phyloP scores from a whole-genome alignment of 2,329 filamentous ascomycete genomes.

The Leptographium lundbergii region DNA sequence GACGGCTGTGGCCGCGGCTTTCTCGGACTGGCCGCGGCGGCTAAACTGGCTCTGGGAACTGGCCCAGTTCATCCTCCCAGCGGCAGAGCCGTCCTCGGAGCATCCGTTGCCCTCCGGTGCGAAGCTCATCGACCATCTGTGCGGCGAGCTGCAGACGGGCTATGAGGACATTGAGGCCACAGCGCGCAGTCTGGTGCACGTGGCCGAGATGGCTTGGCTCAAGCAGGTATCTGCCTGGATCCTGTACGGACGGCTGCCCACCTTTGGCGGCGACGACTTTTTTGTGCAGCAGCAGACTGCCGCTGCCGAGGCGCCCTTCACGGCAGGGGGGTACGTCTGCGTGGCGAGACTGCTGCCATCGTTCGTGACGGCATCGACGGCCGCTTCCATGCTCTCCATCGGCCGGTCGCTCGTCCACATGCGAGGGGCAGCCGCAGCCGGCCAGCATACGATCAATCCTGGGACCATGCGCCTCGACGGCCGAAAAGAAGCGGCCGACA shows the following conservation, averaged over 20 bases:
- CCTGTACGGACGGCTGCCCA: slow-evolving; percentile 72
- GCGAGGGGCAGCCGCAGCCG: slow-evolving; percentile 21
- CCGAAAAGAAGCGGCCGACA: slow-evolving; percentile 25
- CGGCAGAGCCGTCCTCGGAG: slow-evolving; percentile 8
- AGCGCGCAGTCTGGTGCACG: slow-evolving; percentile 56
- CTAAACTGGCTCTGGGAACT: slow-evolving; percentile 80
- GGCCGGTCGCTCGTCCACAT: slow-evolving; percentile 83
- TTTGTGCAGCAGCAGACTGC: slow-evolving; percentile 47
- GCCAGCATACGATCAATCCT: neutral
- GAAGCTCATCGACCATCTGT: slow-evolving; percentile 62
- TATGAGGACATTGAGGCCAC: slow-evolving; percentile 76
- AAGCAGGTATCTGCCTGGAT: slow-evolving; percentile 86
- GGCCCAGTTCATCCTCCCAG: slow-evolving; percentile 50
- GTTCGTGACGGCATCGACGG: slow-evolving; percentile 64
- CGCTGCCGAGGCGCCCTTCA: neutral
- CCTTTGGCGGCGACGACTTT: slow-evolving; percentile 71
- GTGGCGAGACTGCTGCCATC: slow-evolving; percentile 54
- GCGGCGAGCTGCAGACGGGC: slow-evolving; percentile 70
- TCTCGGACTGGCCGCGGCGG: slow-evolving; percentile 72
- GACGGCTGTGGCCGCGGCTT: slow-evolving; percentile 71
- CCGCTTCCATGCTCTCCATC: slow-evolving; percentile 77
- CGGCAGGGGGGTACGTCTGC: slow-evolving; percentile 41
- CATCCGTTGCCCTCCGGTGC: slow-evolving; percentile 48
- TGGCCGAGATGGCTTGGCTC: slow-evolving; percentile 84
- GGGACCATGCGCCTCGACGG: neutral